Conservation (phyloP, 306 rosid genomes). For the Psophocarpus tetragonolobus region DNA sequence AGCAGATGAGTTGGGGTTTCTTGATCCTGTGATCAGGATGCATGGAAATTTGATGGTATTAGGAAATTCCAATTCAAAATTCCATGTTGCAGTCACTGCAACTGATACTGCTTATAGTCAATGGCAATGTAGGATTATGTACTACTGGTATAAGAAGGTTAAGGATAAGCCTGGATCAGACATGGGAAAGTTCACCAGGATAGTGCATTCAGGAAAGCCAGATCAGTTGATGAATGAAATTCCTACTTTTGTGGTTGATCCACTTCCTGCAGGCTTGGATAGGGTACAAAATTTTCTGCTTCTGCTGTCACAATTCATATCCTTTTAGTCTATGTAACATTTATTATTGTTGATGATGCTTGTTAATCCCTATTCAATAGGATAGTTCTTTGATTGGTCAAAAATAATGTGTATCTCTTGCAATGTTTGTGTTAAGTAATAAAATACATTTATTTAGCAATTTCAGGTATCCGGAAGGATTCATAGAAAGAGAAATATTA, state of each 20-base stretch:
- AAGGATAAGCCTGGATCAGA: slow-evolving; percentile 83
- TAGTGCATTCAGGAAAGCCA: slow-evolving; percentile 73
- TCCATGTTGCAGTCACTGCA: slow-evolving; percentile 81
- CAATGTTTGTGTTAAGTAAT: background rate
- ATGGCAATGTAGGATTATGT: slow-evolving; percentile 96
- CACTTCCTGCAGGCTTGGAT: slow-evolving; percentile 92
- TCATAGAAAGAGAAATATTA: too few relatives aligned
- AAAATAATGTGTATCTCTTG: background rate
- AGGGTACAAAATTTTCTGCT: slow-evolving; percentile 53
- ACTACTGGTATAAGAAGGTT: slow-evolving; percentile 82
- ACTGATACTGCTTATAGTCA: slow-evolving; percentile 88
- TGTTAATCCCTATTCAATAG: background rate
- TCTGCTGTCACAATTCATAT: slow-evolving; percentile 6
- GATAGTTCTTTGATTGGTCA: background rate
- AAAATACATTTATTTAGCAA: background rate
- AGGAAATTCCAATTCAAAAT: slow-evolving; percentile 42
- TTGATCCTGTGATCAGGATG: slow-evolving; percentile 20
- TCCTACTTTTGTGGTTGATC: slow-evolving; percentile 85
- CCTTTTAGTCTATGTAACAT: background rate
- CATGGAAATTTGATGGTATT: background rate
- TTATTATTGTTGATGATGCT: background rate
- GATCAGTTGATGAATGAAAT: slow-evolving; percentile 86
- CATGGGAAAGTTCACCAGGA: slow-evolving; percentile 84
- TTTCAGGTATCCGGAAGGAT: background rate
- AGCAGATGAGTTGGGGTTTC: slow-evolving; percentile 35